Evolutionary conservation across 2,329 filamentous ascomycete species (phyloP), one percentile per base, ranked within the genome.

Genomic region (Colletotrichum sp.): DNA sequence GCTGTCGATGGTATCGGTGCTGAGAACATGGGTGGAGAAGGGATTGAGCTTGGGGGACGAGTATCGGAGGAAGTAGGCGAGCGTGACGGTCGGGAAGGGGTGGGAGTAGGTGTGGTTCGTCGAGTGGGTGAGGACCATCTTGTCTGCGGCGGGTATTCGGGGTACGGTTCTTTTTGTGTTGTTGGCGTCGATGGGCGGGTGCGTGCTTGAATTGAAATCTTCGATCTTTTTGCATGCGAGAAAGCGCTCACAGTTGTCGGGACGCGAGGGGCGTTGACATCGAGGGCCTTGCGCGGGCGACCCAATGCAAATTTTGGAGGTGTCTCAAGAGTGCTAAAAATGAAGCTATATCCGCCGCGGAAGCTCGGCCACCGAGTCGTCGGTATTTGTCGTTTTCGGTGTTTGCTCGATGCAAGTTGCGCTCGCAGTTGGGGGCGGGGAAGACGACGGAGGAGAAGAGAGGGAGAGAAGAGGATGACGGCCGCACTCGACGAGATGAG

Each of bases 31-130:
- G 76, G 90, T 92, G 77, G 92, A 93, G 86, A 96, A 96, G 8
- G 94, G 94, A 80, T 96, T 97, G 77, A 90, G 85, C 77, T 90
- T 87, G 34, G 89, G 89, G 7, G 89, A 91, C 73, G 94, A 95
- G 85, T 97, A 97, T 77, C 94, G 94, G 64, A 97, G 92, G 85
- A 96, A 97, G 89, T 95, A 97, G 85, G 94, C 94, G 83, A 97
- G 92, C 63, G 94, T 95, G 75, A 97, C 94, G 82, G 94, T 94
- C 75, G 94, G 92, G 86, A 96, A 96, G 63, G 93, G 93, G 84
- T 96, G 95, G 77, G 92, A 89, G 88, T 96, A 95, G 79, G 89
- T 90, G 82, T 94, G 93, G 84, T 90, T 91, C 78, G 90, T 92
- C 68, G 89, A 90, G 82, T 91, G 90, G 8, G 88, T 90, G 84